Evolutionary conservation across 2,329 filamentous ascomycete genomes (phyloP).

Genomic region (Penicillium sp.): DNA sequence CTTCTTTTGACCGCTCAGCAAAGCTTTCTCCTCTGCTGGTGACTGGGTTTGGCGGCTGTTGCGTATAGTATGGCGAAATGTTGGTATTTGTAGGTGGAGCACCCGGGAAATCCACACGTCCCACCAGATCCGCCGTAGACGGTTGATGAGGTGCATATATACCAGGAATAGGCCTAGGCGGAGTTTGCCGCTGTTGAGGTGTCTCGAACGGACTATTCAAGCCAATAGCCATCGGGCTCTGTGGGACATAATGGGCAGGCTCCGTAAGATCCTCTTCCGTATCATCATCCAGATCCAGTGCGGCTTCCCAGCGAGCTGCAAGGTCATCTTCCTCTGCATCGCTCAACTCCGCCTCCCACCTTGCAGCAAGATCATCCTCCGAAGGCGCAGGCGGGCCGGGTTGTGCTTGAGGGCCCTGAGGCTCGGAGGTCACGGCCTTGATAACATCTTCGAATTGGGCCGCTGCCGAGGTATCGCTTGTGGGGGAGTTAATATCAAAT

Average conservation of each 20-base stretch:
- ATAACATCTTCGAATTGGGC: slow-evolving; percentile 28
- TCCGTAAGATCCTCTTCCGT: slow-evolving; percentile 62
- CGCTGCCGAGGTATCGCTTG: slow-evolving; percentile 31
- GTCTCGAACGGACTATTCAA: slow-evolving; percentile 31
- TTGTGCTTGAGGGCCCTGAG: slow-evolving; percentile 9
- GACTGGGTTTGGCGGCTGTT: slow-evolving; percentile 30
- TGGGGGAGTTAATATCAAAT: slow-evolving; percentile 29
- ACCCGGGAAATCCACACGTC: slow-evolving; percentile 31
- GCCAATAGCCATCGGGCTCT: slow-evolving; percentile 19
- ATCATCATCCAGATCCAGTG: slow-evolving; percentile 67
- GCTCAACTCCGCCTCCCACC: slow-evolving; percentile 80
- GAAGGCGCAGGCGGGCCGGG: slow-evolving; percentile 22
- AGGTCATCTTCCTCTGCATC: slow-evolving; percentile 64
- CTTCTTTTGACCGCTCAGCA: slow-evolving; percentile 83
- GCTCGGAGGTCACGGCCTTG: slow-evolving; percentile 20
- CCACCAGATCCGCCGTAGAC: slow-evolving; percentile 50
- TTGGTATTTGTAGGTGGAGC: slow-evolving; percentile 14
- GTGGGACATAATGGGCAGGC: slow-evolving; percentile 20
- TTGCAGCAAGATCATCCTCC: slow-evolving; percentile 69
- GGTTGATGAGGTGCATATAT: slow-evolving; percentile 55
- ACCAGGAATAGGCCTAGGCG: slow-evolving; percentile 32
- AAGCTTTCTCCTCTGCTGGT: slow-evolving; percentile 73
- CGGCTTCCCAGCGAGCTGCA: slow-evolving; percentile 64
- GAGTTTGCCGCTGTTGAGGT: slow-evolving; percentile 19
- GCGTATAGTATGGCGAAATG: slow-evolving; percentile 29